Conservation (phyloP, 768 basidiomycete genomes). For the Amanita pseudoporphyria region DNA sequence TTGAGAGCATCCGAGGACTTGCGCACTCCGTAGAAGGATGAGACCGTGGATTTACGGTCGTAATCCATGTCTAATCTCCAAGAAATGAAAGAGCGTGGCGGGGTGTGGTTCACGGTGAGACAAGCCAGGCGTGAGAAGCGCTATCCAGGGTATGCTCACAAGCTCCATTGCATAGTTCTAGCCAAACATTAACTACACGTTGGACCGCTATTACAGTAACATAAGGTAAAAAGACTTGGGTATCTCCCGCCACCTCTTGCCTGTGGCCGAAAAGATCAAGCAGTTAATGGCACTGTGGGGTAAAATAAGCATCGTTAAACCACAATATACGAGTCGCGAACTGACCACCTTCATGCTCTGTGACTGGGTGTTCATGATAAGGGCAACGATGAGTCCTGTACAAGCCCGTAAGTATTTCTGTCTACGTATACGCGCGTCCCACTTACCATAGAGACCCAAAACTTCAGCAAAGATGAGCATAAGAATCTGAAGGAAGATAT, state of each 20-base stretch:
- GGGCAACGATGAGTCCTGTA: constrained; percentile 79
- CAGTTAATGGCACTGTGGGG: background rate
- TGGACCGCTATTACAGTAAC: background rate
- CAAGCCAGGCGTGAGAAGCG: too few species aligned
- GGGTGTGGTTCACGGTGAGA: background rate
- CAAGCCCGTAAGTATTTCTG: constrained; percentile 8
- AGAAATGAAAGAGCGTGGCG: background rate
- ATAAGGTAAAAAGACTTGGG: background rate
- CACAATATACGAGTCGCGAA: background rate
- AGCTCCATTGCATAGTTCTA: background rate
- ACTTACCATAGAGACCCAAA: constrained; percentile 77
- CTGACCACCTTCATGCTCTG: constrained; percentile 23
- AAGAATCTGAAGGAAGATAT: constrained; percentile 49
- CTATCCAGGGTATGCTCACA: too few species aligned
- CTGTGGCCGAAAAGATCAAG: background rate
- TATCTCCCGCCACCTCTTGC: background rate
- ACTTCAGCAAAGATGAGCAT: constrained; percentile 99
- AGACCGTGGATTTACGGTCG: constrained; percentile 71
- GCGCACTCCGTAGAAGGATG: constrained; percentile 68
- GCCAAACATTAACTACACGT: background rate
- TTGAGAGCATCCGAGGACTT: constrained; percentile 57
- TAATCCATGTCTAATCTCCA: constrained; percentile 43
- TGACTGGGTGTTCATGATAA: constrained; percentile 87
- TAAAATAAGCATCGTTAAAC: background rate
- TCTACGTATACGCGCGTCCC: background rate